A percentile compares a stretch with the other conserved stretches of the same genome.
phyloP scores from a whole-genome alignment of 1,139 yeast species.

The Hyphopichia fennica region DNA sequence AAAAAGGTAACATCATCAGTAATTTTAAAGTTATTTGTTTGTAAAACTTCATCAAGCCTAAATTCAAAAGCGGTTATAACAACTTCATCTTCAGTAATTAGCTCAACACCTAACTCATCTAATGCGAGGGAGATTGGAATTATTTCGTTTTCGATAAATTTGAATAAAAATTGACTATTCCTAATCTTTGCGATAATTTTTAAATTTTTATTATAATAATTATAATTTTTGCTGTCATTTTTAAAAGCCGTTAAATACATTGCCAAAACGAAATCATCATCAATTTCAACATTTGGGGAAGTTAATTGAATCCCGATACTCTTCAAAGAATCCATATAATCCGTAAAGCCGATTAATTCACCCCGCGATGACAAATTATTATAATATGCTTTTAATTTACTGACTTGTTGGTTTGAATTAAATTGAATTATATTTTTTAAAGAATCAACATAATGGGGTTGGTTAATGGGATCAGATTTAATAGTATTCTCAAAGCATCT shows the following conservation, averaged over 20 bases:
- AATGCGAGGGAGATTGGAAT: slow-evolving; percentile 59
- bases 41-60: slow-evolving; percentile 61
- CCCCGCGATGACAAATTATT: slow-evolving; percentile 56
- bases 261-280: slow-evolving; percentile 45
- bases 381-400: slow-evolving; percentile 45
- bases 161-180: slow-evolving; percentile 41
- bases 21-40: slow-evolving; percentile 13
- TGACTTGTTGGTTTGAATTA: slow-evolving; percentile 11
- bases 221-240: slow-evolving; percentile 34
- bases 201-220: slow-evolving; percentile 37
- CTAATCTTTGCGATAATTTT: slow-evolving; percentile 45
- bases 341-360: slow-evolving; percentile 57
- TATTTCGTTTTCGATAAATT: slow-evolving; percentile 55
- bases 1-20: slow-evolving; percentile 32
- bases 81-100: slow-evolving; percentile 73
- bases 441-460: slow-evolving; percentile 71
- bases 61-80: slow-evolving; percentile 69
- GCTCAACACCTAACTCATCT: slow-evolving; percentile 58
- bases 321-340: slow-evolving; percentile 54
- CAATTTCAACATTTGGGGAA: slow-evolving; percentile 24
- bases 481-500: slow-evolving; percentile 60
- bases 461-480: slow-evolving; percentile 51
- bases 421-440: slow-evolving; percentile 21
- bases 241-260: slow-evolving; percentile 44
- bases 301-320: slow-evolving; percentile 49